Evolutionary conservation across 768 basidiomycete genomes (phyloP).

Genomic region (Amanita subjunquillea): DNA sequence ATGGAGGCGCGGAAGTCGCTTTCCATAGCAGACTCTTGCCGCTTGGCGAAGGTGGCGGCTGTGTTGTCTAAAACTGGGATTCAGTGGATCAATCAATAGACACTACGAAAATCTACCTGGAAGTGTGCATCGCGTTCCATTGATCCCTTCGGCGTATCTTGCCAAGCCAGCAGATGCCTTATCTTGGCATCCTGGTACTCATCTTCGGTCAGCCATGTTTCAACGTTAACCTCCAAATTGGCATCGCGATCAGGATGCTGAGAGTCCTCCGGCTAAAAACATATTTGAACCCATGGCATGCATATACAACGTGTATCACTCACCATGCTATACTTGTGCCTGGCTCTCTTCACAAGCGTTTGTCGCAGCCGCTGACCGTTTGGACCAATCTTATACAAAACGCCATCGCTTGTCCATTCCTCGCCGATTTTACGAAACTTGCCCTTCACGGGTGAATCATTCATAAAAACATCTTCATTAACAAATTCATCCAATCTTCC

Average conservation of each 20-base stretch:
- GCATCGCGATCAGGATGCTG: constrained; percentile 65
- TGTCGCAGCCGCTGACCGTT: constrained; percentile 64
- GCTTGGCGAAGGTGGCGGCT: constrained; percentile 12
- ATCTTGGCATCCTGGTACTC: constrained; percentile 59
- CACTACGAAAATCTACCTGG: constrained; percentile 18
- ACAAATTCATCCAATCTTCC: constrained; percentile 13
- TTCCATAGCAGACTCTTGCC: constrained; percentile 71
- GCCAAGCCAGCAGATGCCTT: constrained; percentile 55
- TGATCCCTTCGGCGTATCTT: constrained; percentile 40
- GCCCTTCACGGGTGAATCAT: constrained; percentile 41
- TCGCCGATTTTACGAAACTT: constrained; percentile 58
- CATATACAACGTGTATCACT: constrained; percentile 12
- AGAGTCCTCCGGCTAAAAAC: constrained; percentile 59
- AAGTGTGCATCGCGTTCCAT: constrained; percentile 31
- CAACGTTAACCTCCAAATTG: constrained; percentile 65
- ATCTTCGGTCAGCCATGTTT: constrained; percentile 70
- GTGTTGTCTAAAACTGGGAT: neutral
- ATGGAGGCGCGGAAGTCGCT: constrained; percentile 32
- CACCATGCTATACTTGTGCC: constrained; percentile 68
- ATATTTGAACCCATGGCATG: constrained; percentile 4
- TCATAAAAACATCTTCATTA: constrained; percentile 34
- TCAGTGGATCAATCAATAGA: neutral
- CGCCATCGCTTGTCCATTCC: constrained; percentile 65
- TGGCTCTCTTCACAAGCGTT: constrained; percentile 60
- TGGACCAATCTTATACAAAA: constrained; percentile 59